Base-by-base conservation (phyloP, 148 eudicot genomes). In the Mesembryanthemum crystallinum region DNA sequence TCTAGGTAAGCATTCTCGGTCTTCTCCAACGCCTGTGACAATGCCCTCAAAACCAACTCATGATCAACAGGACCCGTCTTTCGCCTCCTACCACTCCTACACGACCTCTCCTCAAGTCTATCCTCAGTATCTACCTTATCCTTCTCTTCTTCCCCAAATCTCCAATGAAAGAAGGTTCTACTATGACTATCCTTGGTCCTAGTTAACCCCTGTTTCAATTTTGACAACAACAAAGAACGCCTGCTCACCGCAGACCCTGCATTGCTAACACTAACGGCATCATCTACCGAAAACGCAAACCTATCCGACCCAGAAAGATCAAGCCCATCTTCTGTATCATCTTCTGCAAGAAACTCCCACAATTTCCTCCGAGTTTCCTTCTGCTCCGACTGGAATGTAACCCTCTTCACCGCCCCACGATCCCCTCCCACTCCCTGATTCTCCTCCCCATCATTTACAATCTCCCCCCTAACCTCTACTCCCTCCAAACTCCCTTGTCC, bases 281-380 rank as follows among this genome's bases (percentile, higher is more conserved):
- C 99, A 63, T 91, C 90, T 8, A 96, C 98, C 0, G 99, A 96
- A 74, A 96, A 96, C 0, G 99, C 99, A 84, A 92, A 96, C 75
- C 99, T 88, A 76, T 96, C 97, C 0, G 99, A 96, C 57, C 99
- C 99, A 0, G 99, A 96, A 51, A 96, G 86, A 91, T 96, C 99
- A 70, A 96, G 89, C 64, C 99, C 99, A 51, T 93, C 97, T 67
- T 89, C 98, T 10, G 86, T 85, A 45, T 96, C 90, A 55, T 88
- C 90, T 81, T 96, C 98, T 0, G 96, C 97, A 10, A 96, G 79
- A 86, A 72, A 96, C 74, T 96, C 98, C 99, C 98, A 96, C 78
- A 96, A 86, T 77, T 92, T 84, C 75, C 93, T 89, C 83, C 99
- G 82, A 32, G 76, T 84, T 68, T 78, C 85, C 76, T 76, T 86